Base-by-base conservation (phyloP, 305 asterid genomes). In the Fraxinus paxiana region DNA sequence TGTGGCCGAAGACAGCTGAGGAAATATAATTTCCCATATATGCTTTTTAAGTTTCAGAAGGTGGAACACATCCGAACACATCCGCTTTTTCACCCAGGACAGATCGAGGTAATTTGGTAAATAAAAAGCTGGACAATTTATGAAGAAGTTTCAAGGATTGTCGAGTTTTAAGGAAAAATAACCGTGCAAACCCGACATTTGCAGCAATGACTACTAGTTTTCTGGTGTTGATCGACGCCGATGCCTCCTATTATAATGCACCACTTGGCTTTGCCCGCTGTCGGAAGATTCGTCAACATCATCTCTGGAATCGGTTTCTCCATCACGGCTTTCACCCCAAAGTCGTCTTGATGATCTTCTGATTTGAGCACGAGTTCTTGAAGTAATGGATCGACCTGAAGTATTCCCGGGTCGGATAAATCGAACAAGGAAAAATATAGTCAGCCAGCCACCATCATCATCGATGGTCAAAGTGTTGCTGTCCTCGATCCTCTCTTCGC, bases 371-470 rank as follows among this genome's bases (percentile, higher is more conserved):
- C 89, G 88, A 70, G 90, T 69, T 51, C 95, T 86, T 22, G 96
- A 79, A 20, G 86, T 81, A 71, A 86, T 88, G 31, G 95, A 84
- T 85, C 90, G 79, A 82, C 89, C 76, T 18, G 96, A 82, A 41
- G 85, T 67, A 28, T 81, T 85, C 48, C 90, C 91, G 0, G 97
- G 92, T 20, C 87, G 88, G 59, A 92, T 88, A 51, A 91, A 88
- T 13, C 97, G 87, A 38, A 94, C 93, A 46, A 92, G 92, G 76
- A 92, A 87, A 74, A 90, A 90, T 12, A 94, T 90, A 4, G 97
- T 91, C 22, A 92, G 85, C 94, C 88, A 89, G 71, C 95, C 90
- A 26, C 97, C 94, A 12, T 90, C 94, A 12, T 90, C 97, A 20
- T 90, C 94, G 6, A 91, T 73, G 51, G 95, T 82, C 78, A 88